Evolutionary conservation across 306 rosid genomes (phyloP), one percentile per base, ranked within the genome.

Genomic region (Gastrolobium villosum): DNA sequence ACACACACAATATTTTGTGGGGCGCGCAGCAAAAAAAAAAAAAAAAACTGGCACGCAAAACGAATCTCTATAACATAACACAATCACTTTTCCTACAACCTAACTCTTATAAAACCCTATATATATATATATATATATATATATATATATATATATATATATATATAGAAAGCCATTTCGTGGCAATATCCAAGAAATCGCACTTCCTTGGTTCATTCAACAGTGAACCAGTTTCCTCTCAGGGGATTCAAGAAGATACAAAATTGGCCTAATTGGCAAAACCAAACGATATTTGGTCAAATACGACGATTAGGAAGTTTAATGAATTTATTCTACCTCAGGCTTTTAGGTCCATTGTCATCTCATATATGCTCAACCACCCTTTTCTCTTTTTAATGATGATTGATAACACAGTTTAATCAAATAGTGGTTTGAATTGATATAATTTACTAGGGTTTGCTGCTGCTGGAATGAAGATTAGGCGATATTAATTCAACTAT

Each of bases 211-310:
- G 3, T 9, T 3, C 14, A 30, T 10, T 5, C 35, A n/a, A 36
- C 32, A 32, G n/a, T 39, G 3, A 37, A 64, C 26, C 26, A 15
- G 20, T 26, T 53, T 31, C 15, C 35, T 14, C 2, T 70, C 0
- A 0, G 5, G 54, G 31, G 68, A 73, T 57, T 61, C 34, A 46
- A 32, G 32, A 46, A 50, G 50, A 26, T 63, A 35, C 20, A n/a
- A 39, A 13, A 5, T 77, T 31, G 82, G 62, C 53, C 82, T 43
- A 46, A 15, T 72, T 79, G 48, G 49, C 70, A 52, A 5, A 34
- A 76, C 28, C 44, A 45, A 73, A 20, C 40, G 41, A 3, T 10
- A 53, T 64, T 70, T 26, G 20, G 57, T 63, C 43, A 77, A 64
- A 35, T 71, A 69, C 70, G 40, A 45, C 55, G 46, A 75, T 53